These are phyloP conservation scores for Hydnomerulius pinastri DNA, from an alignment of 768 basidiomycete genomes.

Conservation along the genomic window DNA sequence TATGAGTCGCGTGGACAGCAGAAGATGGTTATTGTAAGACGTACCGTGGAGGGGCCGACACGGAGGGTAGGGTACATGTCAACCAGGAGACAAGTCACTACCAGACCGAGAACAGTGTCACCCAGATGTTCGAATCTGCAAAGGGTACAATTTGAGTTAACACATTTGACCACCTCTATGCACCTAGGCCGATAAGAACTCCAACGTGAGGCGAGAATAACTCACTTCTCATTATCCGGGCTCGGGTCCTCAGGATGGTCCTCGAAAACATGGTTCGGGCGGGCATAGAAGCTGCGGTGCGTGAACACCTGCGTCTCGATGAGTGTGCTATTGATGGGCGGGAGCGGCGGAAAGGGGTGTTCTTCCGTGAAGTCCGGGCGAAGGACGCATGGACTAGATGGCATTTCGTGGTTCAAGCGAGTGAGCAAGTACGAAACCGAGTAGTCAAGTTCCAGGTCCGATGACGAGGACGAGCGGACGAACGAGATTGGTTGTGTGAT, in stretches of 20 bases:
- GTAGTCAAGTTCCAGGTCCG: neutral
- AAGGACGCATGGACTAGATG: constrained; percentile 8
- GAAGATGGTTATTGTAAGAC: constrained; percentile 12
- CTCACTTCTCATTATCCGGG: constrained; percentile 82
- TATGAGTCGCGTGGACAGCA: neutral
- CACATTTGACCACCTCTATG: no score
- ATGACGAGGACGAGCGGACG: neutral
- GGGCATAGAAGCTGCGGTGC: constrained; percentile 68
- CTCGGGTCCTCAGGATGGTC: constrained; percentile 70
- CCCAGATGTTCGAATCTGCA: constrained; percentile 75
- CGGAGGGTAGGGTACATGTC: constrained; percentile 67
- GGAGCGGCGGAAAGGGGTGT: constrained; percentile 54
- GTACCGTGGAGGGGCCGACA: constrained; percentile 78
- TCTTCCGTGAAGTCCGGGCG: constrained; percentile 33
- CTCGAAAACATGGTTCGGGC: constrained; percentile 77
- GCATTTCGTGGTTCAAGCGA: constrained; percentile 1
- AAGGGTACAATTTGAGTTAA: neutral
- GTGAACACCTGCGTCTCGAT: constrained; percentile 67
- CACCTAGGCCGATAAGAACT: no score
- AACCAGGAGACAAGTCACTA: constrained; percentile 64
- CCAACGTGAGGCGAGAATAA: no score
- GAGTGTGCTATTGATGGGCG: constrained; percentile 47
- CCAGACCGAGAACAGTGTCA: constrained; percentile 68
- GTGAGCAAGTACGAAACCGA: constrained; percentile 3
- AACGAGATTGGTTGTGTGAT: neutral